phyloP scores from a whole-genome alignment of 257 asterid species.

The Nicotiana sylvestris region DNA sequence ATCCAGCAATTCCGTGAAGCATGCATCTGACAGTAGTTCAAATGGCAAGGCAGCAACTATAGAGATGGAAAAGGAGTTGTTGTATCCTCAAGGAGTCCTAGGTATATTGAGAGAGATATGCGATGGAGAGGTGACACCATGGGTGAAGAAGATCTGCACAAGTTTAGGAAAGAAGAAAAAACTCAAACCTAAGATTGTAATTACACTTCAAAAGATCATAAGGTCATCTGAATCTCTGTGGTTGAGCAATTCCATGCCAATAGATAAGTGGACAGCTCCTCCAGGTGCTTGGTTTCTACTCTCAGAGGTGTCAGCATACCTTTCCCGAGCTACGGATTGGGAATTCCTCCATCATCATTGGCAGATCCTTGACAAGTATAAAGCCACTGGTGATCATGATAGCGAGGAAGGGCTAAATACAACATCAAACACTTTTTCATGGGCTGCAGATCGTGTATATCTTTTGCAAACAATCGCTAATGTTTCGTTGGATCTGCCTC shows the following conservation, averaged over 20 bases:
- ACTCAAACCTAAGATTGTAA: conserved; percentile 54
- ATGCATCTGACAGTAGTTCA: conserved; percentile 23
- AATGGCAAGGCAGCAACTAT: conserved; percentile 22
- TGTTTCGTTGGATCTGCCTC: conserved; percentile 73
- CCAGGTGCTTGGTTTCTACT: conserved; percentile 93
- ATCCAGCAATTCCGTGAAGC: conserved; percentile 25
- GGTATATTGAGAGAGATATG: conserved; percentile 58
- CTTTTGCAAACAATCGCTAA: conserved; percentile 90
- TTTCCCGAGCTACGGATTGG: conserved; percentile 80
- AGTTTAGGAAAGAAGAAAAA: conserved; percentile 85
- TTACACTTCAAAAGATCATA: conserved; percentile 71
- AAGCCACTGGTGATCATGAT: conserved; percentile 34
- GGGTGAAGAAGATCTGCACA: conserved; percentile 87
- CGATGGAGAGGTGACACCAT: conserved; percentile 79
- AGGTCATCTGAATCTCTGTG: conserved; percentile 62
- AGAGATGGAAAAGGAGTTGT: conserved; percentile 30
- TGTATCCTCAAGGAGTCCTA: conserved; percentile 43
- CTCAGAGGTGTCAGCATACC: conserved; percentile 74
- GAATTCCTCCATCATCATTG: conserved; percentile 88
- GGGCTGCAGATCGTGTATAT: conserved; percentile 86
- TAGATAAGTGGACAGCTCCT: conserved; percentile 94
- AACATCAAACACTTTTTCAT: conserved; percentile 59
- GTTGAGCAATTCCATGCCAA: conserved; percentile 46
- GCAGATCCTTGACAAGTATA: conserved; percentile 75
- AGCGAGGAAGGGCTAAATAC: conserved; percentile 41